A percentile compares a stretch with the other conserved stretches of the same genome.
These are phyloP conservation scores for Chytridium lagenaria DNA, from an alignment of 371 early-diverging fungal genomes.

Conservation along the genomic window DNA sequence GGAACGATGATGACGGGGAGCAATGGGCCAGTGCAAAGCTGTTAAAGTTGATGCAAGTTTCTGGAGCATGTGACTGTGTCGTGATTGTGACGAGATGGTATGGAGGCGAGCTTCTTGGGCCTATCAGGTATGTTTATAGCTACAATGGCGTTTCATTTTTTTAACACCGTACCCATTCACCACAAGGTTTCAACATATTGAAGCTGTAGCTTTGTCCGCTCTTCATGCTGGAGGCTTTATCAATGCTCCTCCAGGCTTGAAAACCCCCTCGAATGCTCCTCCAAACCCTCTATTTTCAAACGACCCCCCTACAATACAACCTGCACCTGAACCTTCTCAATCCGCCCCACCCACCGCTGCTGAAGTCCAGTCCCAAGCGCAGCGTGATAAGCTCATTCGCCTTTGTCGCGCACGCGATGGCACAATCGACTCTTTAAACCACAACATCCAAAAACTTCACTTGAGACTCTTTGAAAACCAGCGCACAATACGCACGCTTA, in stretches of 20 bases:
- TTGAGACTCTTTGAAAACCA: not conserved
- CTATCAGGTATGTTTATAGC: slow-evolving; percentile 21
- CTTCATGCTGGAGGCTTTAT: slow-evolving; percentile 28
- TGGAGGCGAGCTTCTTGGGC: slow-evolving; percentile 38
- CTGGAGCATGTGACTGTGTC: slow-evolving; percentile 34
- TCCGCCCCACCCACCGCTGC: not conserved
- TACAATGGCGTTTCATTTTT: not conserved
- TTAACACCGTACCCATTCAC: not conserved
- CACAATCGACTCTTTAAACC: slow-evolving; percentile 6
- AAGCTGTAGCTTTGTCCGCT: slow-evolving; percentile 25
- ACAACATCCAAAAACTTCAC: not conserved
- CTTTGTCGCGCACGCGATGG: not conserved
- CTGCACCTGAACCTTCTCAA: not conserved
- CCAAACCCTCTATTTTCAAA: not conserved
- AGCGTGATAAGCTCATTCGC: not conserved
- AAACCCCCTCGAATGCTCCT: not conserved
- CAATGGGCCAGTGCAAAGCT: slow-evolving; percentile 30
- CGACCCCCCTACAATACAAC: not conserved
- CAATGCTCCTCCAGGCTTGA: not conserved
- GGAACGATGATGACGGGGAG: slow-evolving; percentile 47
- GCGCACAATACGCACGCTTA: not conserved
- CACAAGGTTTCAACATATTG: slow-evolving; percentile 29
- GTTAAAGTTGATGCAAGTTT: slow-evolving; percentile 25
- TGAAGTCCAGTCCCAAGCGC: not conserved
- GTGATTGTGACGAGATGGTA: slow-evolving; percentile 38